Base-by-base conservation (phyloP, 1,139 yeast genomes). In the Blastobotrys elegans region DNA sequence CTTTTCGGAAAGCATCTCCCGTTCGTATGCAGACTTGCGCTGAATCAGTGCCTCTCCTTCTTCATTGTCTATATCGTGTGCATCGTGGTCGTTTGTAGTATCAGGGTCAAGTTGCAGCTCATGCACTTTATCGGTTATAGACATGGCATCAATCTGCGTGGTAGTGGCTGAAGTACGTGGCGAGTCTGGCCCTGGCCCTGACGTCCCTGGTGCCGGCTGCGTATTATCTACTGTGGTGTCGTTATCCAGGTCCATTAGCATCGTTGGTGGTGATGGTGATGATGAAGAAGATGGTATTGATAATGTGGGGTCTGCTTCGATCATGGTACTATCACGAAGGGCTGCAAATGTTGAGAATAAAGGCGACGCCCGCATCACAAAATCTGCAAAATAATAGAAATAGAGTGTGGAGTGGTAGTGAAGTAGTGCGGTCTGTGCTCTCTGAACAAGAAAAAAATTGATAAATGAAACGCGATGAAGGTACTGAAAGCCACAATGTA, bases 1-100 rank as follows among this genome's bases (percentile, higher is more conserved):
- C 45, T 36, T 29, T 33, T 40, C 41, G 10, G 36, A 35, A 13
- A 29, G 31, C 27, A 31, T 4, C 20, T 29, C 49, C 22, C 47
- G 33, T 27, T 48, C 44, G 18, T 31, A 22, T 4, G 44, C 44
- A 11, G 41, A 17, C 22, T 26, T 29, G 11, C 40, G 29, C 21
- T 44, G 40, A 18, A 52, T 43, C 40, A 50, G 49, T 27, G 47
- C 48, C 37, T 48, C 47, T 13, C 54, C 41, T 20, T 43, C 43
- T 30, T 46, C 51, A 16, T 40, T 22, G 22, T 44, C 17, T 17
- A 37, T 39, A 16, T 40, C 20, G 22, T 44, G 16, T 17, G 33
- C 38, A 11, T 40, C 48, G 3, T 27, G 20, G 29, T 32, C 34
- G 24, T 11, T 18, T 13, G n/a, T 30, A n/a, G 20, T 22, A n/a